A percentile compares a stretch with the other conserved stretches of the same genome.
Conservation (phyloP, 2,329 filamentous ascomycete genomes). For the Clonostachys rosea region DNA sequence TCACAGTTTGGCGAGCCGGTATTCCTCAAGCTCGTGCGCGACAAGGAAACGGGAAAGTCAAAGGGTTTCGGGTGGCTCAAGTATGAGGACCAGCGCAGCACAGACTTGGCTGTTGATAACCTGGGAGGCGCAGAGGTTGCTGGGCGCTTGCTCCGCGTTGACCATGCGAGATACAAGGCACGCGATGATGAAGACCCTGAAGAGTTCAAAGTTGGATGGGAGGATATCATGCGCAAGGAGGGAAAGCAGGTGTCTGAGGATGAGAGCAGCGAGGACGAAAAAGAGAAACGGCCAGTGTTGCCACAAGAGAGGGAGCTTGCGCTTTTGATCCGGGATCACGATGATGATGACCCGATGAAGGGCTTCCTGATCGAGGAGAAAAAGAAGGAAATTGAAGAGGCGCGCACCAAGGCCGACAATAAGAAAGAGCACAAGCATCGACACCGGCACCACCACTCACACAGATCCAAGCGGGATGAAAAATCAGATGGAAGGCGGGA, state of each 20-base stretch:
- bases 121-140: constrained; percentile 80
- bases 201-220: constrained; percentile 54
- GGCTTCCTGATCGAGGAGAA: constrained; percentile 85
- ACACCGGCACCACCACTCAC: constrained; percentile 39
- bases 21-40: constrained; percentile 85
- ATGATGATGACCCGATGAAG: constrained; percentile 98
- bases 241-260: constrained; percentile 37
- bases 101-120: constrained; percentile 94
- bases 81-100: constrained; percentile 96
- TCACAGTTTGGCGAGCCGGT: constrained; percentile 95
- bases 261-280: constrained; percentile 39
- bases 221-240: constrained; percentile 51
- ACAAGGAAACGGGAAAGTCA: constrained; percentile 94
- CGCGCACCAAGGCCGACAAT: constrained; percentile 45
- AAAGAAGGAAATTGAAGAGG: constrained; percentile 78
- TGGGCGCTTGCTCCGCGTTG: constrained; percentile 77
- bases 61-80: constrained; percentile 95
- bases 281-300: constrained; percentile 55
- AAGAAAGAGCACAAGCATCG: constrained; percentile 38
- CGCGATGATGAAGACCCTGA: constrained; percentile 72
- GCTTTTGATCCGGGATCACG: constrained; percentile 71
- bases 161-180: constrained; percentile 88
- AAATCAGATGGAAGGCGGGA: constrained; percentile 8
- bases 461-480: constrained; percentile 27
- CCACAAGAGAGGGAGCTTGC: constrained; percentile 80